Evolutionary conservation across 306 rosid species (phyloP).

Genomic region (Bauhinia variegata): DNA sequence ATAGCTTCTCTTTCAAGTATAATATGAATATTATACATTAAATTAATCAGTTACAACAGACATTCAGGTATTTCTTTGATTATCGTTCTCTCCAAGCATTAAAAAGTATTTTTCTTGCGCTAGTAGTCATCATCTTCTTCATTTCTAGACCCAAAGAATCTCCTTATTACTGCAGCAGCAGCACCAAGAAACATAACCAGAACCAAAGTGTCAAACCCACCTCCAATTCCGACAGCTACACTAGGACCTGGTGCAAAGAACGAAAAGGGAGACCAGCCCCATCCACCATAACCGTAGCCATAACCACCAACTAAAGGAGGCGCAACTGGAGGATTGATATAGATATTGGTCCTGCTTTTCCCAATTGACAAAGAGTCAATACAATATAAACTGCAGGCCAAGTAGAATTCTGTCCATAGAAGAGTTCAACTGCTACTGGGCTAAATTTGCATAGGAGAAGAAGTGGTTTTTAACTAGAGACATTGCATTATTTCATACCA

Average conservation of each 20-base stretch:
- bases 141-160: constrained; percentile 62
- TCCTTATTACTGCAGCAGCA: constrained; percentile 74
- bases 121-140: constrained; percentile 57
- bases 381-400: not conserved
- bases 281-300: constrained; percentile 85
- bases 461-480: not conserved
- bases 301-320: constrained; percentile 94
- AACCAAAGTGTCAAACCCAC: constrained; percentile 71
- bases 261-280: constrained; percentile 99
- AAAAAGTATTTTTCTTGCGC: not conserved
- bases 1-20: constrained; percentile 22
- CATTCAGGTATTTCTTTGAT: not conserved
- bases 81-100: not conserved
- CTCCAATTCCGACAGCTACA: constrained; percentile 85
- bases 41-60: constrained; percentile 4
- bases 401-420: not conserved
- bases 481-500: not conserved
- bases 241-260: constrained; percentile 91
- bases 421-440: not conserved
- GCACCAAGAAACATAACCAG: constrained; percentile 79
- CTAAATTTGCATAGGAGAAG: not conserved
- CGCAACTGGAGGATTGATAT: constrained; percentile 79
- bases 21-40: constrained; percentile 23
- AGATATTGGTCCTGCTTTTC: constrained; percentile 73
- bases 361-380: constrained; percentile 9